Base-by-base conservation (phyloP, 1,284 basidiomycete species). In the Apiotrichum sp. region DNA sequence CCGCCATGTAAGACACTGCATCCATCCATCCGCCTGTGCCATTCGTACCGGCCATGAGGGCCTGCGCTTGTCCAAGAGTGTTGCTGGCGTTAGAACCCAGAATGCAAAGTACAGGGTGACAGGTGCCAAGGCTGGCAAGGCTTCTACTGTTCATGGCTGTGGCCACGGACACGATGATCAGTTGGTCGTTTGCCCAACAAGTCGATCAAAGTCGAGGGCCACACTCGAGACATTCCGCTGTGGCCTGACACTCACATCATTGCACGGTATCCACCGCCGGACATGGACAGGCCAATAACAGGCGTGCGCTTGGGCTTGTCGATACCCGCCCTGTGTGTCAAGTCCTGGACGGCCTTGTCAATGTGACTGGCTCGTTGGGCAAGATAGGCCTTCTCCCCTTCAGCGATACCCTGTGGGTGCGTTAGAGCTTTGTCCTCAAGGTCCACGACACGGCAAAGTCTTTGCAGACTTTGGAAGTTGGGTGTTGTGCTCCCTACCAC, bases 251-350 rank as follows among this genome's bases (percentile, higher is more conserved):
- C 69, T 59, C 55, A 71, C 62, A 77, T 67, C 78, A 79, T 79
- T 4, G 78, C 78, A 9, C 78, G 62, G 53, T 78, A 75, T 1
- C 78, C 78, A 33, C 78, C 78, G 33, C 78, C 78, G 10, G 73
- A 75, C 8, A 79, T 53, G 1, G 77, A 77, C 34, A 78, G 66
- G 31, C 74, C 78, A 11, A 79, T 67, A 4, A 64, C 60, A 2
- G 79, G 79, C 13, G 65, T 68, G 42, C 74, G 58, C 22, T 68
- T 61, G 6, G 73, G 72, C 31, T 58, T 64, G 8, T 58, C 43
- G 7, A 76, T 52, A 0, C 64, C 65, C 38, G 61, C 61, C 6
- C 55, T 45, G 6, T 35, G 11, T 35, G 34, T 39, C 10, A 69
- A 47, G 53, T 63, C 57, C 10, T 58, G 61, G 47, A 73, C 65